Conservation (phyloP, 805 yeast species). For the Komagataella kurtzmanii region DNA sequence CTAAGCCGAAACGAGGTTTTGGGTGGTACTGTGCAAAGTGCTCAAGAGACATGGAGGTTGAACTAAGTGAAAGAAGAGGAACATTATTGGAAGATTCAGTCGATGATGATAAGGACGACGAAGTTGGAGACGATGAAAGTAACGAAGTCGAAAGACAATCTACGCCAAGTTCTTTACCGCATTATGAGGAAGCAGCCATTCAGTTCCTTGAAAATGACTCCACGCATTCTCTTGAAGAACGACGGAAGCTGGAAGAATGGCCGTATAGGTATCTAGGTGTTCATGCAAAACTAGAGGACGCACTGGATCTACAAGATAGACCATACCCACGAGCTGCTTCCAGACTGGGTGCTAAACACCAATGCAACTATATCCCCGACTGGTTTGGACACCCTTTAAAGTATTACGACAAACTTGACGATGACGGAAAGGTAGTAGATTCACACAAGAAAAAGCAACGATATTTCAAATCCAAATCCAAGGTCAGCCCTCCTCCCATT, state of each 20-base stretch:
- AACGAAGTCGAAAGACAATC: conserved; percentile 1
- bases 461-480: conserved; percentile 10
- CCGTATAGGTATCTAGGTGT: conserved; percentile 67
- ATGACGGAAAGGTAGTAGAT: conserved; percentile 2
- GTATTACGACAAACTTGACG: conserved; percentile 38
- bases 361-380: conserved; percentile 49
- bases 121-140: conserved; percentile 4
- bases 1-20: conserved; percentile 76
- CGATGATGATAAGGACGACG: conserved; percentile 16
- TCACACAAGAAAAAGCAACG: conserved; percentile 12
- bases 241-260: conserved; percentile 64
- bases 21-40: conserved; percentile 86
- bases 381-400: conserved; percentile 53
- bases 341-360: conserved; percentile 61
- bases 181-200: conserved; percentile 44
- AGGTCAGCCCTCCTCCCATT: conserved; percentile 2
- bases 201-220: conserved; percentile 36
- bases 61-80: conserved; percentile 21
- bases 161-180: conserved; percentile 21
- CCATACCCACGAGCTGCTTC: conserved; percentile 76
- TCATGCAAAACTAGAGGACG: conserved; percentile 64
- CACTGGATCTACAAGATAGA: conserved; percentile 61
- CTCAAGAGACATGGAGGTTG: conserved; percentile 41
- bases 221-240: conserved; percentile 22
- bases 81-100: conserved; percentile 16